A percentile compares a stretch with the other conserved stretches of the same genome.
phyloP scores from a whole-genome alignment of 345 rosid species.

The Luvunga scandens region DNA sequence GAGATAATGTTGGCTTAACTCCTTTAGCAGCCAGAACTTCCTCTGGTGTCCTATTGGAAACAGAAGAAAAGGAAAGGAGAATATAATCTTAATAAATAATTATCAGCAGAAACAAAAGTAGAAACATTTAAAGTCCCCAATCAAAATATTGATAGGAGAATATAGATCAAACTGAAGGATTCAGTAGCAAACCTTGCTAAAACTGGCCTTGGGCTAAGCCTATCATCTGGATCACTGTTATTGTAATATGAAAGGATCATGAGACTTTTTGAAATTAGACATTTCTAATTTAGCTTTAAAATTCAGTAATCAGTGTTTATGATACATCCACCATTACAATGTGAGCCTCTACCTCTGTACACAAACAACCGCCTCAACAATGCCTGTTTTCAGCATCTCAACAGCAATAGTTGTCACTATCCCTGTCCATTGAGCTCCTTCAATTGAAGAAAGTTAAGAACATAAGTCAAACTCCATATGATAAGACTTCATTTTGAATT shows the following conservation, averaged over 20 bases:
- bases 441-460: slow-evolving; percentile 14
- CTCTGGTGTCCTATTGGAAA: slow-evolving; percentile 68
- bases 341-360: slow-evolving; percentile 69
- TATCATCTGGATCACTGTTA: slow-evolving; percentile 86
- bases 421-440: slow-evolving; percentile 99
- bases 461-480: slow-evolving; percentile 4
- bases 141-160: slow-evolving; percentile 10
- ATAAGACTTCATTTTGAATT: neutral
- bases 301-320: neutral
- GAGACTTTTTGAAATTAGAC: neutral
- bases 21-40: slow-evolving; percentile 98
- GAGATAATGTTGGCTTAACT: slow-evolving; percentile 89
- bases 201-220: slow-evolving; percentile 84
- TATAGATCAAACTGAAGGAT: slow-evolving; percentile 10
- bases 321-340: neutral
- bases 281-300: neutral
- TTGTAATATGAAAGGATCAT: slow-evolving; percentile 2
- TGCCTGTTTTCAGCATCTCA: slow-evolving; percentile 82
- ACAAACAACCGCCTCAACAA: slow-evolving; percentile 95
- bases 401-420: slow-evolving; percentile 92
- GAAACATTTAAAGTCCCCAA: neutral
- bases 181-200: slow-evolving; percentile 65
- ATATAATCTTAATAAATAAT: neutral
- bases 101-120: slow-evolving; percentile 2
- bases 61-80: neutral